Percentiles rank a stretch among this genome's conserved stretches.
Conservation (phyloP, 441 rosid species). For the Populus hybrid region DNA sequence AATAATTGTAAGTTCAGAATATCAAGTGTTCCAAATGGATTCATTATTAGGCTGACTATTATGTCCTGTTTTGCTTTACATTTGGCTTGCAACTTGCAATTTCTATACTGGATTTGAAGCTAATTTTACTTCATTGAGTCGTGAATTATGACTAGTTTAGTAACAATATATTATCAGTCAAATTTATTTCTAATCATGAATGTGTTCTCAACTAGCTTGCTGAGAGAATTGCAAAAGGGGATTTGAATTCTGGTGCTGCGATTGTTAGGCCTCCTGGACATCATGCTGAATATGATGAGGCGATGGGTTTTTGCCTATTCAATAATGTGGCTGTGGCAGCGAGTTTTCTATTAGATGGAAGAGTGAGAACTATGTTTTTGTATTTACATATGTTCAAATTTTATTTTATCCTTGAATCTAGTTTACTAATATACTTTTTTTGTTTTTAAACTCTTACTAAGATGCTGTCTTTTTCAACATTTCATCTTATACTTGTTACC, state of each 20-base stretch:
- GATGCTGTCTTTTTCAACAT: not conserved
- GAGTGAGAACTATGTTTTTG: conserved; percentile 36
- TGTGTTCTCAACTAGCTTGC: conserved; percentile 41
- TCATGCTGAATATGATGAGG: conserved; percentile 84
- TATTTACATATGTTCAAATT: not conserved
- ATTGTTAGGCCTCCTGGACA: conserved; percentile 96
- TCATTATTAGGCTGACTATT: not conserved
- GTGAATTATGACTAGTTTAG: not conserved
- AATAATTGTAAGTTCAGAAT: not conserved
- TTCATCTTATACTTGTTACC: not conserved
- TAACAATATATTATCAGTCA: not conserved
- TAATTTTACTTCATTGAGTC: not conserved
- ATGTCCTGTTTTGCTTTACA: not conserved
- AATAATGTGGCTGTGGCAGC: conserved; percentile 93
- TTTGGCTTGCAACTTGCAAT: not conserved
- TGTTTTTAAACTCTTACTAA: conserved; percentile 2
- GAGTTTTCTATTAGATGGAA: conserved; percentile 61
- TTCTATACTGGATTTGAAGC: not conserved
- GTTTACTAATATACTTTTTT: not conserved
- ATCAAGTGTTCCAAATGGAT: not conserved
- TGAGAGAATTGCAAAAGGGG: conserved; percentile 82
- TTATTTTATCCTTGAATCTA: not conserved
- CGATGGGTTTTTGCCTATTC: conserved; percentile 93
- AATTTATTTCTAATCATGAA: conserved; percentile 2
- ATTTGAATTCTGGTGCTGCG: conserved; percentile 73